phyloP scores from a whole-genome alignment of 108 stramenopile species.

The Discostella stelligeroides region DNA sequence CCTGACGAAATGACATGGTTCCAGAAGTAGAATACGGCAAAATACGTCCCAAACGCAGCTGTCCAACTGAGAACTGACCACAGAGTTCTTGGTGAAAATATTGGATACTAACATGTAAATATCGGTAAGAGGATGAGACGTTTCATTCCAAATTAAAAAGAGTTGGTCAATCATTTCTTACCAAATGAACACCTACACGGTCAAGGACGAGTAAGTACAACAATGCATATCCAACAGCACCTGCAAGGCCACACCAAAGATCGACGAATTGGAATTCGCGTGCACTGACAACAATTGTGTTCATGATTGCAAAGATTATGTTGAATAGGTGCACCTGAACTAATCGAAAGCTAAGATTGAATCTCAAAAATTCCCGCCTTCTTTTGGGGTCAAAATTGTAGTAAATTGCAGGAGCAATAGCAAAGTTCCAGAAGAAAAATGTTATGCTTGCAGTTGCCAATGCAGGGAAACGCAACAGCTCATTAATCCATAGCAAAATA shows the following conservation, averaged over 20 bases:
- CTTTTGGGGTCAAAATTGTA: constrained; percentile 40
- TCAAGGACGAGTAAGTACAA: constrained; percentile 73
- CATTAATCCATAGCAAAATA: constrained; percentile 39
- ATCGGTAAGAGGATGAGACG: background rate
- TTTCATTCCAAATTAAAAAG: background rate
- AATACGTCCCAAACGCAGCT: constrained; percentile 30
- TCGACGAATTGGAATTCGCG: constrained; percentile 56
- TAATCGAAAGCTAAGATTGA: constrained; percentile 59
- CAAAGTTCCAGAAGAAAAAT: constrained; percentile 79
- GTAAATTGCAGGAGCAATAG: constrained; percentile 65
- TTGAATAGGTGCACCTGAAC: constrained; percentile 74
- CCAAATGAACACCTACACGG: constrained; percentile 71
- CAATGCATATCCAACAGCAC: constrained; percentile 51
- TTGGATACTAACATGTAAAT: constrained; percentile 46
- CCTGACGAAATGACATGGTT: constrained; percentile 14
- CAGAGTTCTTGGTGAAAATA: constrained; percentile 68
- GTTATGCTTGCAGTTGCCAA: constrained; percentile 67
- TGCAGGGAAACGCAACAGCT: constrained; percentile 65
- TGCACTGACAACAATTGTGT: constrained; percentile 47
- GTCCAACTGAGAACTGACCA: constrained; percentile 46
- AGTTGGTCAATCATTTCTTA: background rate
- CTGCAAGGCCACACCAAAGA: constrained; percentile 48
- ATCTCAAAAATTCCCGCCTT: constrained; percentile 55
- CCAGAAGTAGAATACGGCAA: constrained; percentile 15
- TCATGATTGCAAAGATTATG: constrained; percentile 60